phyloP scores from a whole-genome alignment of 768 basidiomycete species.

The Rhizopogon vulgaris region DNA sequence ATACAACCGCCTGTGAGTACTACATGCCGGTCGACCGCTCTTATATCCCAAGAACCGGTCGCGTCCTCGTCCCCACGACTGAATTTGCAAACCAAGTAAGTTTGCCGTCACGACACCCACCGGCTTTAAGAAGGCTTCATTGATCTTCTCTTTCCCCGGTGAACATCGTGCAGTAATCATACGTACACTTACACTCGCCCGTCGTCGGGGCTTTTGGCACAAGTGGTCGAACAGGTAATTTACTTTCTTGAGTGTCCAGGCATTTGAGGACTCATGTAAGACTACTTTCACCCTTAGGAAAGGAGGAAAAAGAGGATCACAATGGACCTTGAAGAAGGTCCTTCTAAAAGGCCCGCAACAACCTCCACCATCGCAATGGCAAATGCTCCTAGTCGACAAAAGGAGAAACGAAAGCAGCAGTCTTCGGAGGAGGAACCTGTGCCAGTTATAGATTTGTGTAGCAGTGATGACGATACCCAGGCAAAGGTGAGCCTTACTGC shows the following conservation, averaged over 20 bases:
- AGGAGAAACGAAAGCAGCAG: constrained; percentile 19
- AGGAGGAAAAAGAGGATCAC: constrained; percentile 19
- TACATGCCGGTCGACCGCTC: constrained; percentile 13
- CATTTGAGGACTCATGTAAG: neutral
- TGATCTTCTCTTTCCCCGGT: neutral
- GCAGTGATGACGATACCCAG: constrained; percentile 21
- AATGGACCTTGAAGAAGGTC: constrained; percentile 1
- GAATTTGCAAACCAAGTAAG: neutral
- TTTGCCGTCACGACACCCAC: constrained; percentile 4
- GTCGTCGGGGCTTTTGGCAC: neutral
- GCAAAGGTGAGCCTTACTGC: constrained; percentile 13
- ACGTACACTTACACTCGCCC: neutral
- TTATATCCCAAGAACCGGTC: constrained; percentile 1
- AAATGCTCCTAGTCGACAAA: constrained; percentile 3
- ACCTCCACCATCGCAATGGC: constrained; percentile 13
- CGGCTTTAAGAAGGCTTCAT: constrained; percentile 1
- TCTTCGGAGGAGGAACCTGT: constrained; percentile 3
- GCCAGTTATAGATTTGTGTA: constrained; percentile 21
- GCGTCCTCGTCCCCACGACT: constrained; percentile 1
- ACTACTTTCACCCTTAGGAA: constrained; percentile 7
- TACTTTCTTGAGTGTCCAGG: constrained; percentile 17
- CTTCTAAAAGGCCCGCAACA: constrained; percentile 17
- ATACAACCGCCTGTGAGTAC: constrained; percentile 5
- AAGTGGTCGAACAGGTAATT: constrained; percentile 16
- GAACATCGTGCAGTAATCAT: neutral